Conservation (phyloP, 352 stramenopile species). For the Phytopythium cucurbitacearum region DNA sequence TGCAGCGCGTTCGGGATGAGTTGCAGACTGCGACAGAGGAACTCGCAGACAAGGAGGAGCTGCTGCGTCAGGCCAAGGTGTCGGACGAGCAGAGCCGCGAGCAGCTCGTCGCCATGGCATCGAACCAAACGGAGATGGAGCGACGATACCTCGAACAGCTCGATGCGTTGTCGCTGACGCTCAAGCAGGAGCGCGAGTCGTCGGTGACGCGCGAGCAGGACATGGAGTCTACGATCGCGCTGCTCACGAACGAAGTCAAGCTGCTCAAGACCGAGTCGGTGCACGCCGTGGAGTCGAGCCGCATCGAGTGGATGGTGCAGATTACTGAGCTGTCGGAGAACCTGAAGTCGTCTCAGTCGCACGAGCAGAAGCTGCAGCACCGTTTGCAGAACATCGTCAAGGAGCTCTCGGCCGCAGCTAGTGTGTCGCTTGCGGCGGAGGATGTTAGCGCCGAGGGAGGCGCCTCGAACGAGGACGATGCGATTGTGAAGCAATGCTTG, state of each 20-base stretch:
- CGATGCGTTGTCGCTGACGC: conserved; percentile 32
- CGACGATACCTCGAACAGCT: conserved; percentile 30
- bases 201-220: conserved; percentile 39
- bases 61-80: conserved; percentile 27
- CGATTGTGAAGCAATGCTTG: conserved; percentile 25
- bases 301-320: conserved; percentile 19
- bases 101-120: conserved; percentile 34
- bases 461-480: conserved; percentile 23
- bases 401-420: conserved; percentile 31
- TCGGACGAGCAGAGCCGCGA: conserved; percentile 31
- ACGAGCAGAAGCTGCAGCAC: conserved; percentile 42
- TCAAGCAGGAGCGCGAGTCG: conserved; percentile 41
- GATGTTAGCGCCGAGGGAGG: conserved; percentile 18
- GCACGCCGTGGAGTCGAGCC: conserved; percentile 17
- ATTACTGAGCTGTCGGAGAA: conserved; percentile 26
- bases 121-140: conserved; percentile 41
- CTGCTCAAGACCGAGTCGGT: conserved; percentile 24
- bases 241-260: conserved; percentile 30
- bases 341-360: conserved; percentile 33
- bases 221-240: conserved; percentile 25
- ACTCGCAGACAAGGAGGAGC: conserved; percentile 18
- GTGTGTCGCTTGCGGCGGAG: conserved; percentile 10
- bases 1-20: conserved; percentile 8
- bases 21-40: conserved; percentile 16
- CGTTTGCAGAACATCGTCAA: conserved; percentile 38